phyloP scores from a whole-genome alignment of 805 yeast species.

The Teunomyces gatunensis region DNA sequence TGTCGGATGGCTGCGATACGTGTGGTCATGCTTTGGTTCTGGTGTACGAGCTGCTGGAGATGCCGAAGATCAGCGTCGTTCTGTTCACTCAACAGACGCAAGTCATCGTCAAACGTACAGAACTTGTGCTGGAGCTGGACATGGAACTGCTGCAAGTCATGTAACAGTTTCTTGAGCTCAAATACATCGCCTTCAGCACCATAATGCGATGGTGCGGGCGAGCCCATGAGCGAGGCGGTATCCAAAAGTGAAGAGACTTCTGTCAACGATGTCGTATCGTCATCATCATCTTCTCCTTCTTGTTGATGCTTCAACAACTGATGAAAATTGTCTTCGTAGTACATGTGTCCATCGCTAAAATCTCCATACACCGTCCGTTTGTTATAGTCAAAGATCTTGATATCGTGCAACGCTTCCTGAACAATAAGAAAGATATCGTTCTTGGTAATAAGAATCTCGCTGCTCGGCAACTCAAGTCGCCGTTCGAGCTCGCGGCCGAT shows the following conservation, averaged over 20 bases:
- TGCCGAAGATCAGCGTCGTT: slow-evolving; percentile 9
- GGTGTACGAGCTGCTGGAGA: slow-evolving; percentile 5
- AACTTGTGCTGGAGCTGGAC: slow-evolving; percentile 8
- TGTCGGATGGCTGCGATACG: slow-evolving; percentile 7
- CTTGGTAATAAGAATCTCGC: slow-evolving; percentile 8
- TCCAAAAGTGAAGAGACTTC: slow-evolving; percentile 5
- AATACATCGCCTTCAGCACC: not conserved
- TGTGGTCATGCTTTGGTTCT: slow-evolving; percentile 6
- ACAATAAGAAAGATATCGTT: slow-evolving; percentile 14
- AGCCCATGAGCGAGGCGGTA: not conserved
- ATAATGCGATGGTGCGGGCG: not conserved
- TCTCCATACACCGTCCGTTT: slow-evolving; percentile 14
- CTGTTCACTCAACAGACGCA: slow-evolving; percentile 8
- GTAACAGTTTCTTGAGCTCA: slow-evolving; percentile 9
- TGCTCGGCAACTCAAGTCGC: slow-evolving; percentile 5
- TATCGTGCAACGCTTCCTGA: slow-evolving; percentile 13
- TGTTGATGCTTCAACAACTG: slow-evolving; percentile 4
- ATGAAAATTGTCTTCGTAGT: slow-evolving; percentile 12
- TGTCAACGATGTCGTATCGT: slow-evolving; percentile 21
- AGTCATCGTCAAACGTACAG: slow-evolving; percentile 7
- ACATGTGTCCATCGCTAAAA: slow-evolving; percentile 8
- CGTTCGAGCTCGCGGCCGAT: slow-evolving; percentile 8
- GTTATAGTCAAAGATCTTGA: slow-evolving; percentile 16
- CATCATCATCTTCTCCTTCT: slow-evolving; percentile 9
- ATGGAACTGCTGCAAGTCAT: slow-evolving; percentile 11